Evolutionary conservation across 371 early-diverging fungal species (phyloP), one percentile per base, ranked within the genome.

Genomic region (Mortierella sp.): DNA sequence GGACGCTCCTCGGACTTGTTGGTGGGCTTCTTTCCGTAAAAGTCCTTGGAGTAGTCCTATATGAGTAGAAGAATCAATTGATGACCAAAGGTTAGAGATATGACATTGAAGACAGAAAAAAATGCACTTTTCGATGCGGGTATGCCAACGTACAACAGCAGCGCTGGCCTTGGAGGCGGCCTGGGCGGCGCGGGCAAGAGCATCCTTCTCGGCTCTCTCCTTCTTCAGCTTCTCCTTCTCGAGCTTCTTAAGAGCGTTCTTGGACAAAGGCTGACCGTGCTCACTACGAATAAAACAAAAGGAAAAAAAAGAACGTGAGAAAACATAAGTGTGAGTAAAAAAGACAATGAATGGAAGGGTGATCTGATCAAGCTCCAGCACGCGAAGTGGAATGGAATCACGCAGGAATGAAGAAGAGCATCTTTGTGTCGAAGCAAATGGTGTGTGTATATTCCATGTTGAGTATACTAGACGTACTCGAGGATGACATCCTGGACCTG

Each of bases 191-290:
- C 95, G 94, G 77, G 96, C 97, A 24, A 94, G 94, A 55, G 97
- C 99, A 83, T 94, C 88, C 66, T 92, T 88, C 31, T 93, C 96
- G 53, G 93, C 92, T 41, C 90, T 89, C 77, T 96, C 96, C 71
- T 89, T 90, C 91, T 95, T 95, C 85, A 90, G 93, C 68, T 90
- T 89, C 84, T 97, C 95, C 86, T 96, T 96, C 81, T 95, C 93
- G 22, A 95, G 92, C 91, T 99, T 99, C 91, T 98, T 98, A 72
- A 94, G 89, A 19, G 95, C 96, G 80, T 93, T 95, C 89, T 98
- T 95, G 65, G 97, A 95, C 41, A 97, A 88, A 31, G 97, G 96
- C 85, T 97, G 92, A 66, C 97, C 97, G 41, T 94, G 94, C 69
- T 94, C 96, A 74, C 94, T 92, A 73, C 9, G 24, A 63, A n/a